A percentile compares a stretch with the other conserved stretches of the same genome.
phyloP scores from a whole-genome alignment of 257 asterid species.

The Echites panduratus region DNA sequence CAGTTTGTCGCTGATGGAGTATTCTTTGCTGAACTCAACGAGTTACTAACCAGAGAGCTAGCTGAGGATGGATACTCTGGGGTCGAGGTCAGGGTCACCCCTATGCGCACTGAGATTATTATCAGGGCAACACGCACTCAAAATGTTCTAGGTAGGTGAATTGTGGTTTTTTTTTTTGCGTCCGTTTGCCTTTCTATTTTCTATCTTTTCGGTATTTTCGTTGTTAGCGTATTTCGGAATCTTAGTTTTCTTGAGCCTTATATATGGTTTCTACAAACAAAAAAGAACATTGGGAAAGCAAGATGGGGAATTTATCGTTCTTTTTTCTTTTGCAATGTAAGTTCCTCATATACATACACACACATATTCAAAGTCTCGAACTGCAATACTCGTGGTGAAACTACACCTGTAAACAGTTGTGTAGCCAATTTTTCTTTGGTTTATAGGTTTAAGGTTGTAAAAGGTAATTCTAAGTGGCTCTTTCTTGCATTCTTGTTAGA shows the following conservation, averaged over 20 bases:
- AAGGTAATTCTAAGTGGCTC: background rate
- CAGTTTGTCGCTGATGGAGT: conserved; percentile 77
- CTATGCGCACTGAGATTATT: conserved; percentile 75
- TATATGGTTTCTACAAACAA: background rate
- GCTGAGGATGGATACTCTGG: conserved; percentile 80
- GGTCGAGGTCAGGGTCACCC: conserved; percentile 73
- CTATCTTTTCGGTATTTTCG: background rate
- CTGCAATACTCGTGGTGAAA: no score
- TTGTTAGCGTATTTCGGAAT: background rate
- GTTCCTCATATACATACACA: no score
- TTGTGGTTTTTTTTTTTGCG: background rate
- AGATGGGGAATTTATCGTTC: background rate
- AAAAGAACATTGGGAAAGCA: background rate
- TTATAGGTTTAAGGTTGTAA: background rate
- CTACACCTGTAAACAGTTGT: background rate
- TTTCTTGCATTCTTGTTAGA: background rate
- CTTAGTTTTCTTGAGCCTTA: background rate
- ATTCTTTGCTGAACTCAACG: conserved; percentile 62
- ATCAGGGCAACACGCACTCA: conserved; percentile 80
- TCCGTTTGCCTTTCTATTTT: background rate
- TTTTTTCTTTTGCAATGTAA: background rate
- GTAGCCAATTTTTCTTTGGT: background rate
- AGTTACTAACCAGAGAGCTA: conserved; percentile 56
- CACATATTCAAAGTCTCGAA: no score
- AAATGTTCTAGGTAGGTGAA: conserved; percentile 51